Percentiles rank a stretch among this genome's conserved stretches.
These are phyloP conservation scores for Scheffersomyces lignicola DNA, from an alignment of 1,139 yeast genomes.

Conservation along the genomic window DNA sequence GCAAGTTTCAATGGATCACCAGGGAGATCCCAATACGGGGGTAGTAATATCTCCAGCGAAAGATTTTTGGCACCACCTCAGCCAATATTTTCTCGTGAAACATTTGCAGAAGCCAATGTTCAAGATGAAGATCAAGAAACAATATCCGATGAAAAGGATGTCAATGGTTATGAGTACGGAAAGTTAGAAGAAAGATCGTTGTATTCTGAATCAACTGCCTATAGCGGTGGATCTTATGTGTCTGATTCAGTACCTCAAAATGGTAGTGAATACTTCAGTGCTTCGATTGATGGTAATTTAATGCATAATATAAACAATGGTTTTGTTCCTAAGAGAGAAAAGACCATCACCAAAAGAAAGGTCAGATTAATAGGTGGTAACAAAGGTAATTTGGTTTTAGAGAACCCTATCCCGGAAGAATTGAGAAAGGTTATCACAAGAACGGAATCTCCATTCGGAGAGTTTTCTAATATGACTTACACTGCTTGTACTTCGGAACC, in stretches of 20 bases:
- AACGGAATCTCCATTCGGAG: slow-evolving; percentile 76
- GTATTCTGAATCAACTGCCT: slow-evolving; percentile 42
- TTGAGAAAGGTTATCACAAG: slow-evolving; percentile 75
- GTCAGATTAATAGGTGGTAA: slow-evolving; percentile 61
- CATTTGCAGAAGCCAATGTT: slow-evolving; percentile 62
- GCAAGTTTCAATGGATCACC: slow-evolving; percentile 32
- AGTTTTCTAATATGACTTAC: slow-evolving; percentile 90
- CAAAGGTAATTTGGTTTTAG: slow-evolving; percentile 79
- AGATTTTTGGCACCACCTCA: slow-evolving; percentile 61
- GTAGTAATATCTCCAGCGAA: slow-evolving; percentile 44
- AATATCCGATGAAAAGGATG: slow-evolving; percentile 16
- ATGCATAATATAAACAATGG: slow-evolving; percentile 45
- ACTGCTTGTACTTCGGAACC: slow-evolving; percentile 93
- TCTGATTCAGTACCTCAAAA: slow-evolving; percentile 21
- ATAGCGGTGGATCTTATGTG: slow-evolving; percentile 34
- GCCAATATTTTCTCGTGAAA: slow-evolving; percentile 63
- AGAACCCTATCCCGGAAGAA: slow-evolving; percentile 91
- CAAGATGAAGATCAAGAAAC: slow-evolving; percentile 41
- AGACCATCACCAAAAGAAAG: slow-evolving; percentile 43
- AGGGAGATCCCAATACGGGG: slow-evolving; percentile 30
- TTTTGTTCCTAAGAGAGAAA: slow-evolving; percentile 38
- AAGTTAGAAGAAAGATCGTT: slow-evolving; percentile 36
- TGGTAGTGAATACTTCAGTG: slow-evolving; percentile 42
- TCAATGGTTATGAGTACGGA: slow-evolving; percentile 32
- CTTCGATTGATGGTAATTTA: slow-evolving; percentile 46